Percentiles rank a stretch among this genome's conserved stretches.
These are phyloP conservation scores for Calonectria honghensis DNA, from an alignment of 2,329 filamentous ascomycete genomes.

Conservation along the genomic window DNA sequence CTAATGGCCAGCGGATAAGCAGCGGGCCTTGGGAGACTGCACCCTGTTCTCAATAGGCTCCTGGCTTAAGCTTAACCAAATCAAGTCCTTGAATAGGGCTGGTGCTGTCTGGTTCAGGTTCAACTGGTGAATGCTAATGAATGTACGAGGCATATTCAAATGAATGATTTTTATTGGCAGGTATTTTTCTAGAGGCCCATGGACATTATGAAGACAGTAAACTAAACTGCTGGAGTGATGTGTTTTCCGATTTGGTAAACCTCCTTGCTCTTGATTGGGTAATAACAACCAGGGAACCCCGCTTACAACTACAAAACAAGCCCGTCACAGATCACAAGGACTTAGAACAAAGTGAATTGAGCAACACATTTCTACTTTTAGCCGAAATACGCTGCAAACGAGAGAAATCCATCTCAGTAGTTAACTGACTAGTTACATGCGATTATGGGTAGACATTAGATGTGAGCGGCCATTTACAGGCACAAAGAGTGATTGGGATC, in stretches of 20 bases:
- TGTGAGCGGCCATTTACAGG: slow-evolving; percentile 8
- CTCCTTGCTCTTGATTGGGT: too few relatives aligned
- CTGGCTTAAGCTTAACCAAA: not conserved
- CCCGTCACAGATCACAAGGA: not conserved
- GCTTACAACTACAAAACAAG: not conserved
- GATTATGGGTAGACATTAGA: slow-evolving; percentile 1
- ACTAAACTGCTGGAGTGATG: too few relatives aligned
- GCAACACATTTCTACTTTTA: slow-evolving; percentile 1
- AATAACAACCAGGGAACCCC: too few relatives aligned
- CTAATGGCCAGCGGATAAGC: not conserved
- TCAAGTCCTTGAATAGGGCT: not conserved
- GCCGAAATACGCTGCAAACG: not conserved
- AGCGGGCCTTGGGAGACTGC: not conserved
- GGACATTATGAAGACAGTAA: too few relatives aligned
- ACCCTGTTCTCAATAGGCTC: not conserved
- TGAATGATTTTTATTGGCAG: too few relatives aligned
- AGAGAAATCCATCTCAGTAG: slow-evolving; percentile 16
- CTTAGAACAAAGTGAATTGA: slow-evolving; percentile 23
- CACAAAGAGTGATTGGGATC: slow-evolving; percentile 20
- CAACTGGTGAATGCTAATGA: too few relatives aligned
- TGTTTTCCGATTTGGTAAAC: too few relatives aligned
- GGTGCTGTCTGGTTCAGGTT: too few relatives aligned
- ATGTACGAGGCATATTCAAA: too few relatives aligned
- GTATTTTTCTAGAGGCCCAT: too few relatives aligned
- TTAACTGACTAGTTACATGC: slow-evolving; percentile 16